Evolutionary conservation across 2,329 filamentous ascomycete genomes (phyloP), one percentile per base, ranked within the genome.

Genomic region (Thelonectria olida): DNA sequence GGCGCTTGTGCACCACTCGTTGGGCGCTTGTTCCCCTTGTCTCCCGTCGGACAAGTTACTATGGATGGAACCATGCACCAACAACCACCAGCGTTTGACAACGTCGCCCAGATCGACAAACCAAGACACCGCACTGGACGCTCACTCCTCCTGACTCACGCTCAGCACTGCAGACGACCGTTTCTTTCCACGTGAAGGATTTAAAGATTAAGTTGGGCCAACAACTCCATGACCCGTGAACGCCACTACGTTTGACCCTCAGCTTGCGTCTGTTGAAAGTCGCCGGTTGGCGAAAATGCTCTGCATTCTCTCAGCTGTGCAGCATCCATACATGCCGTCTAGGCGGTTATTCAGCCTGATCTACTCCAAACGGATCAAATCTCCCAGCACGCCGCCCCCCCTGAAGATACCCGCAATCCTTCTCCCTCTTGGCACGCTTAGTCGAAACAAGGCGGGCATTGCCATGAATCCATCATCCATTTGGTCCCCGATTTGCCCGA

Each of bases 221-320:
- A 36, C 31, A 19, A 12, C 5, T 7, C 38, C 38, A 4, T 41
- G 7, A 41, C 4, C n/a, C 5, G 7, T 41, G 27, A 53, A 53
- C 38, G 50, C 50, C 50, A 53, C 50, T 13, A 23, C 38, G 52
- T 45, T 45, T 45, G 20, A 45, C 20, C 10, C 19, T 25, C 20
- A n/a, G n/a, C n/a, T n/a, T n/a, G n/a, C n/a, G n/a, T n/a, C n/a
- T 20, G 13, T 22, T 6, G 22, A 54, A 47, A 55, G 42, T 55
- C 27, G 31, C 17, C 31, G 23, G 53, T 55, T 55, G 53, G 42
- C n/a, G n/a, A n/a, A n/a, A n/a, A n/a, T n/a, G n/a, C n/a, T n/a
- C n/a, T n/a, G n/a, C n/a, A n/a, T n/a, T n/a, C n/a, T n/a, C n/a
- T n/a, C n/a, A n/a, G n/a, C n/a, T n/a, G n/a, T n/a, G n/a, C n/a